Evolutionary conservation across 306 rosid species (phyloP).

Genomic region (Nissolia schottii): DNA sequence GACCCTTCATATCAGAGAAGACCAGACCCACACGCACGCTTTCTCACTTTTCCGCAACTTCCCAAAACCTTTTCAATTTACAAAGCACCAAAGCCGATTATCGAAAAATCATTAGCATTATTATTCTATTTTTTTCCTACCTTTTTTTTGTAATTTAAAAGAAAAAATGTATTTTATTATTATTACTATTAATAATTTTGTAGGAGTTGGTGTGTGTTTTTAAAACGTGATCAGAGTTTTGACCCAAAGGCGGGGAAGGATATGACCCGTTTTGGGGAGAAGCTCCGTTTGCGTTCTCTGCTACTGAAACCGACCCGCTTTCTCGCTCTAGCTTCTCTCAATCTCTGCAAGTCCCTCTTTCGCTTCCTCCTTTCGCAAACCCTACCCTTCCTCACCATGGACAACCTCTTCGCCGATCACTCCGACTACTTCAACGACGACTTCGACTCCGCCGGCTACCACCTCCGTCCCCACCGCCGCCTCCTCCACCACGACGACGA

Average conservation of each 20-base stretch:
- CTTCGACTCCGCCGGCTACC: conserved; percentile 34
- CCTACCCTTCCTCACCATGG: conserved; percentile 62
- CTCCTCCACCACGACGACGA: conserved; percentile 40
- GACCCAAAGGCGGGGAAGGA: conserved; percentile 14
- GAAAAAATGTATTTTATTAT: no score
- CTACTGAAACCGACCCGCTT: conserved; percentile 45
- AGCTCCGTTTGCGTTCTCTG: conserved; percentile 42
- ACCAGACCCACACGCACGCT: neutral
- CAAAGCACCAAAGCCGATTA: neutral
- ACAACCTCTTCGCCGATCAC: conserved; percentile 26
- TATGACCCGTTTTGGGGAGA: conserved; percentile 61
- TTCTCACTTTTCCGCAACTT: neutral
- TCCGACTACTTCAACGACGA: conserved; percentile 40
- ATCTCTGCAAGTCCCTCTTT: conserved; percentile 56
- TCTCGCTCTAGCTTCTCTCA: conserved; percentile 55
- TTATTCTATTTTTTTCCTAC: no score
- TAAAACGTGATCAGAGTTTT: neutral
- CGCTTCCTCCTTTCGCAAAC: conserved; percentile 54
- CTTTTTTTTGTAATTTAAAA: no score
- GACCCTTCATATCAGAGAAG: neutral
- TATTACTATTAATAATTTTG: no score
- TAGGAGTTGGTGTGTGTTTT: neutral
- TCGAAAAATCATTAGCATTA: neutral
- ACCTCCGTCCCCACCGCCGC: conserved; percentile 50
- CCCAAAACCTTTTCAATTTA: neutral